These are phyloP conservation scores for Rhodosporidiobolus odoratus DNA, from an alignment of 768 basidiomycete genomes.

Conservation along the genomic window DNA sequence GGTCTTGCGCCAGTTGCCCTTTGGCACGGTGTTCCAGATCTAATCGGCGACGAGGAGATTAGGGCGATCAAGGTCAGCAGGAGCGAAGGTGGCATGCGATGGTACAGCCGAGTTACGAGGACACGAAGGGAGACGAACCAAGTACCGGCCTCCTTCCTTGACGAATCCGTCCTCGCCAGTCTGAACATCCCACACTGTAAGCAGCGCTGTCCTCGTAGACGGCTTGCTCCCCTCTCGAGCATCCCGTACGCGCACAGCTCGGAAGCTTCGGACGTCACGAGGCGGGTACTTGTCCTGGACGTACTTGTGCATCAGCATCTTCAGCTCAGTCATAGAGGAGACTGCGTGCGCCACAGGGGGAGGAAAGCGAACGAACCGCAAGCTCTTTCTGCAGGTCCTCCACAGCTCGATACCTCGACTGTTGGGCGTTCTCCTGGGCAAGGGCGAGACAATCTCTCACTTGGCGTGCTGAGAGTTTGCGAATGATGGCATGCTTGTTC, in stretches of 20 bases:
- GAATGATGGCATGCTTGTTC: constrained; percentile 18
- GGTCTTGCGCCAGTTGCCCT: constrained; percentile 68
- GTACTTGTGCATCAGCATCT: no score
- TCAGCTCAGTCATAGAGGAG: constrained; percentile 21
- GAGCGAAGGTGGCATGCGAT: not conserved
- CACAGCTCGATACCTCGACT: constrained; percentile 53
- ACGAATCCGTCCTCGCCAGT: constrained; percentile 55
- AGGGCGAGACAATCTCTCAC: constrained; percentile 45
- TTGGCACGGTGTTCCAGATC: constrained; percentile 68
- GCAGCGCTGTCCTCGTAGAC: constrained; percentile 60
- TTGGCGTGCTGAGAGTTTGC: not conserved
- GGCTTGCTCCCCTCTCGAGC: constrained; percentile 55
- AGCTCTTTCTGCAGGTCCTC: constrained; percentile 68
- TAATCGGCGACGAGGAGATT: constrained; percentile 27
- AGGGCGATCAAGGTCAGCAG: no score
- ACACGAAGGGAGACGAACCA: constrained; percentile 52
- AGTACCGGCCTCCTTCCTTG: constrained; percentile 60
- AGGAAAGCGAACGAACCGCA: constrained; percentile 52
- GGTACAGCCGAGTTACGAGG: not conserved
- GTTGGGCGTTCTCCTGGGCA: constrained; percentile 53
- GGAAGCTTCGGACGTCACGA: constrained; percentile 68
- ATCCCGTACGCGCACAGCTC: constrained; percentile 66
- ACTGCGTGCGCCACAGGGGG: not conserved
- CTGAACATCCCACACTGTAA: constrained; percentile 80
- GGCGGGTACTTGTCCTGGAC: constrained; percentile 60